Percentiles rank a stretch among this genome's conserved stretches.
These are phyloP conservation scores for Polygonum maritimum DNA, from an alignment of 148 eudicot genomes.

Conservation along the genomic window DNA sequence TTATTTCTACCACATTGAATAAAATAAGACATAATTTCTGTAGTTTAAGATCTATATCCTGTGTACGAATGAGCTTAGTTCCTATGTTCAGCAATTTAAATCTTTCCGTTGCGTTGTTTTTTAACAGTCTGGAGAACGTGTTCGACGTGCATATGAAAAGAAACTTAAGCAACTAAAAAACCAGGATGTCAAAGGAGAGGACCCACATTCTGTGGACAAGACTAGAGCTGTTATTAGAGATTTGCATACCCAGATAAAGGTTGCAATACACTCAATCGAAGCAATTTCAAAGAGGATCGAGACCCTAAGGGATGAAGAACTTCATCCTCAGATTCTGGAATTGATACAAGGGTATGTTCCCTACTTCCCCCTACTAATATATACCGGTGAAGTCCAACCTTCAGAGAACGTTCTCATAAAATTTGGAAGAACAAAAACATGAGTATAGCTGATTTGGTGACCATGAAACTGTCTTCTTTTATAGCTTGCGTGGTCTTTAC, in stretches of 20 bases:
- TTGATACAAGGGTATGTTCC: conserved; percentile 70
- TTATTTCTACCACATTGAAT: not conserved
- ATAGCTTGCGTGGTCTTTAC: not conserved
- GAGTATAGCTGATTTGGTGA: not conserved
- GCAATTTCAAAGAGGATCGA: conserved; percentile 87
- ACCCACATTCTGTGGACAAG: conserved; percentile 61
- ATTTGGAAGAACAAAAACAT: not conserved
- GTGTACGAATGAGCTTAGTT: not conserved
- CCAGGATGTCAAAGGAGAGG: conserved; percentile 80
- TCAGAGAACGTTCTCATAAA: not conserved
- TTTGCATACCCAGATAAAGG: conserved; percentile 81
- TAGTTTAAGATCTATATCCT: not conserved
- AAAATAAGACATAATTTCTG: not conserved
- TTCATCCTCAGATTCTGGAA: conserved; percentile 84
- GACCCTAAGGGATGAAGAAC: conserved; percentile 76
- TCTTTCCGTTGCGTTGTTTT: conserved; percentile 5
- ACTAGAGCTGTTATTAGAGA: conserved; percentile 69
- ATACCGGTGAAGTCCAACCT: not conserved
- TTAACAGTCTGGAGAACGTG: conserved; percentile 68
- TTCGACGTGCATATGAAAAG: conserved; percentile 82
- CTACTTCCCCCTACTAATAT: not conserved
- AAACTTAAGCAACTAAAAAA: conserved; percentile 66
- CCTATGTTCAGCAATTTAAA: not conserved
- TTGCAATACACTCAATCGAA: conserved; percentile 90
- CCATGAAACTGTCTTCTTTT: not conserved